phyloP scores from a whole-genome alignment of 208 protist genomes.

The Acanthamoeba polyphaga region DNA sequence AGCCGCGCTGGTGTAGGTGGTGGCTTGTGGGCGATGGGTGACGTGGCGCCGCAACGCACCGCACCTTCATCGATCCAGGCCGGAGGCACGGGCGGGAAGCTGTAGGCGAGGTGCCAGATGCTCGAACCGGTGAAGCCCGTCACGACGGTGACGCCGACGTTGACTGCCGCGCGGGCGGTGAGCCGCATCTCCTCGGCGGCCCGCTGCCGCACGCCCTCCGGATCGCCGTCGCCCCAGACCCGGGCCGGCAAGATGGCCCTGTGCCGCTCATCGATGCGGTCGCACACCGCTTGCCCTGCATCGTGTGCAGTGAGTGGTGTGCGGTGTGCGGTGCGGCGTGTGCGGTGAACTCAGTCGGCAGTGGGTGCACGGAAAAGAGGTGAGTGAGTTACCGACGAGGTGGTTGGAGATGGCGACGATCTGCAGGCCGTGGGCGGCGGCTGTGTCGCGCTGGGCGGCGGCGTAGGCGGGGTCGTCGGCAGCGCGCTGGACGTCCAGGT shows the following conservation, averaged over 20 bases:
- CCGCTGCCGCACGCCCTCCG: neutral
- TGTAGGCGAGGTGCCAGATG: neutral
- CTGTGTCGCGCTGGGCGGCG: neutral
- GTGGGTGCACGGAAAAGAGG: too few relatives aligned
- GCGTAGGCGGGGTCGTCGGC: neutral
- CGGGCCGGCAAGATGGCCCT: neutral
- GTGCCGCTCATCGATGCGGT: neutral
- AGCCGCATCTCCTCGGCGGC: neutral
- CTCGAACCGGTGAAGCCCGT: neutral
- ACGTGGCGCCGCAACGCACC: neutral
- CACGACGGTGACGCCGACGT: neutral
- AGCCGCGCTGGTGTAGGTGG: too few relatives aligned
- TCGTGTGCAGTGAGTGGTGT: too few relatives aligned
- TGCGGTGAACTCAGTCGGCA: too few relatives aligned
- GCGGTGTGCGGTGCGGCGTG: too few relatives aligned
- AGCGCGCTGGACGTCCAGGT: neutral
- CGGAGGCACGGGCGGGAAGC: neutral
- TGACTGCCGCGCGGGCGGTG: neutral
- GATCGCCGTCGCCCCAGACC: neutral
- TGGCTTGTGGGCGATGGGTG: too few relatives aligned
- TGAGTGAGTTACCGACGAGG: neutral
- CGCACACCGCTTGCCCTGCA: neutral
- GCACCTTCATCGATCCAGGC: neutral
- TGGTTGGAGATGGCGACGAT: neutral
- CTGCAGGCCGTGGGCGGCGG: neutral